A percentile compares a stretch with the other conserved stretches of the same genome.
Evolutionary conservation across 2,329 filamentous ascomycete genomes (phyloP).

Genomic region (Botrytis porri): DNA sequence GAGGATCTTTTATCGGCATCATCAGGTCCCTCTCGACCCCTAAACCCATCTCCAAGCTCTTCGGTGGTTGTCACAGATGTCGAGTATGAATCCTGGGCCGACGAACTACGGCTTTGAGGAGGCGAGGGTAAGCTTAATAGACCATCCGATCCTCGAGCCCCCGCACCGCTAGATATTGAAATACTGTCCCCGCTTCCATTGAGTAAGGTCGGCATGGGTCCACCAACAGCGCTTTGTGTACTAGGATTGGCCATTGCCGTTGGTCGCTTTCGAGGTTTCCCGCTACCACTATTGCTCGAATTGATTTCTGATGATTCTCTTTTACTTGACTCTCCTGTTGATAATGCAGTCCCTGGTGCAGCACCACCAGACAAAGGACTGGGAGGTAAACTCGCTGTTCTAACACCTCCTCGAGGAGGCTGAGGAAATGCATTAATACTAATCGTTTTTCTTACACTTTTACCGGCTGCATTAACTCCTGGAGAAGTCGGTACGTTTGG

Average conservation of each 20-base stretch:
- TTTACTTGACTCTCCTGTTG: conserved; percentile 29
- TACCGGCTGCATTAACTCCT: conserved; percentile 57
- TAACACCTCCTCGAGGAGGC: conserved; percentile 67
- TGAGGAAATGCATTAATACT: conserved; percentile 95
- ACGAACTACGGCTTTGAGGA: conserved; percentile 85
- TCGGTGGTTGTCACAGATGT: conserved; percentile 89
- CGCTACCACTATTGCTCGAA: conserved; percentile 21
- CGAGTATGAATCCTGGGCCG: conserved; percentile 87
- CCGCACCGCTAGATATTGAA: conserved; percentile 60
- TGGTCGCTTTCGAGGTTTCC: conserved; percentile 32
- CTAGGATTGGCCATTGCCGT: conserved; percentile 38
- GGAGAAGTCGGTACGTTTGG: conserved; percentile 56
- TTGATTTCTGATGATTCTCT: conserved; percentile 32
- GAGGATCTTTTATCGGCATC: conserved; percentile 43
- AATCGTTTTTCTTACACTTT: conserved; percentile 77
- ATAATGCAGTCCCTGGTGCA: conserved; percentile 21
- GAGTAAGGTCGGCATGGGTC: conserved; percentile 66
- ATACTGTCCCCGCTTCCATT: conserved; percentile 78
- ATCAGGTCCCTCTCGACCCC: conserved; percentile 33
- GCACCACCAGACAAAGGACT: conserved; percentile 55
- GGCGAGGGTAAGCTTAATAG: conserved; percentile 77
- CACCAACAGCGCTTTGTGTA: conserved; percentile 38
- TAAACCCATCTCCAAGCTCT: conserved; percentile 61
- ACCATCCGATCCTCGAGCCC: conserved; percentile 68
- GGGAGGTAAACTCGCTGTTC: conserved; percentile 59